Evolutionary conservation across 2,329 filamentous ascomycete genomes (phyloP).

Genomic region (Penicillium occitanis): DNA sequence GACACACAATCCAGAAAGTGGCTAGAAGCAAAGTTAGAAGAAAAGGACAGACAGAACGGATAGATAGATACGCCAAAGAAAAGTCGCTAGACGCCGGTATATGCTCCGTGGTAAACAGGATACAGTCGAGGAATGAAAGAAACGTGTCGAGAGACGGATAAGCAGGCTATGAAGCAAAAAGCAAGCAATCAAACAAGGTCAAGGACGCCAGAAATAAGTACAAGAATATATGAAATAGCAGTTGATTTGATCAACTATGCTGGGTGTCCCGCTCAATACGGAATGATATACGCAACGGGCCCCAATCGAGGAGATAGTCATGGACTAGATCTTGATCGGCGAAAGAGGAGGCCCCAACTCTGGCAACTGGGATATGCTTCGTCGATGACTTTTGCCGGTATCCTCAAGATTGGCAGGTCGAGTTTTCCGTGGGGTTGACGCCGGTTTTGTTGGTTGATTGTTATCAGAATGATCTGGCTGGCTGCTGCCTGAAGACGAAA

Average conservation of each 20-base stretch:
- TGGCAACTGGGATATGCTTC: constrained; percentile 46
- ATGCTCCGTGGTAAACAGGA: constrained; percentile 7
- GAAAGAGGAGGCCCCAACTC: constrained; percentile 50
- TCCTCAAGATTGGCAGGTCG: constrained; percentile 32
- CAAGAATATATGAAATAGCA: constrained; percentile 9
- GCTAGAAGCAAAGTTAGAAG: not conserved
- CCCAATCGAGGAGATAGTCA: not conserved
- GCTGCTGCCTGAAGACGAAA: constrained; percentile 66
- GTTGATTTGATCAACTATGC: not conserved
- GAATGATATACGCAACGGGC: too few relatives aligned
- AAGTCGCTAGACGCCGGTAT: constrained; percentile 18
- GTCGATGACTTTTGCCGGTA: constrained; percentile 30
- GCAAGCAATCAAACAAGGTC: not conserved
- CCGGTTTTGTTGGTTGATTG: constrained; percentile 33
- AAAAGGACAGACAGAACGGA: not conserved
- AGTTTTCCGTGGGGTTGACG: constrained; percentile 13
- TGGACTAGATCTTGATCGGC: constrained; percentile 46
- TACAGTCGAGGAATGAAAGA: not conserved
- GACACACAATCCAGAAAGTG: not conserved
- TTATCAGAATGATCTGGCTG: constrained; percentile 40
- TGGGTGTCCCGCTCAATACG: not conserved
- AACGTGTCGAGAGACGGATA: not conserved
- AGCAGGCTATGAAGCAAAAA: constrained; percentile 3
- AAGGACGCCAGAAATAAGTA: not conserved
- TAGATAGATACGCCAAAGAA: not conserved